These are phyloP conservation scores for Capsella bursapastoris DNA, from an alignment of 345 rosid species.

Conservation along the genomic window DNA sequence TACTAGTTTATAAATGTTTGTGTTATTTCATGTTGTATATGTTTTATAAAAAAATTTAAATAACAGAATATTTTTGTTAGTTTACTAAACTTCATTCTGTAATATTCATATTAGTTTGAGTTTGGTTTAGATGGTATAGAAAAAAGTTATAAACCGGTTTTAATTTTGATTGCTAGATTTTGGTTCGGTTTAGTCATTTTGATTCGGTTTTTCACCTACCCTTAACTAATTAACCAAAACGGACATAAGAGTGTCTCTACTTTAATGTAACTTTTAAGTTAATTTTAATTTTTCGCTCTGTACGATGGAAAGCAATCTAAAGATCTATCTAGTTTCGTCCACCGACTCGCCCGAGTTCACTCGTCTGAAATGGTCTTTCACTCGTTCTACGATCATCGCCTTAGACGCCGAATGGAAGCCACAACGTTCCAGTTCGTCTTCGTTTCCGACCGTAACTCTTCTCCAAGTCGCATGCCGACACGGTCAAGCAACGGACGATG, in stretches of 20 bases:
- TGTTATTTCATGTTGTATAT: no score
- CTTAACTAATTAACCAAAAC: not conserved
- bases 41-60: no score
- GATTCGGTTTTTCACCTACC: not conserved
- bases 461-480: conserved; percentile 82
- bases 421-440: conserved; percentile 44
- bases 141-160: no score
- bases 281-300: no score
- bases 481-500: conserved; percentile 34
- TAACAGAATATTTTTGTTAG: no score
- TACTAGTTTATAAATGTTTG: no score
- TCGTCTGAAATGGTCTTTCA: conserved; percentile 54
- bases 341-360: conserved; percentile 78
- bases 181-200: not conserved
- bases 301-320: conserved; percentile 42
- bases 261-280: not conserved
- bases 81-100: no score
- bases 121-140: no score
- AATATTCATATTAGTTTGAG: no score
- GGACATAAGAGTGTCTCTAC: not conserved
- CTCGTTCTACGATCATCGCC: conserved; percentile 66
- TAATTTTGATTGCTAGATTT: not conserved
- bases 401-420: conserved; percentile 98
- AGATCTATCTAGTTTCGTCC: conserved; percentile 57
- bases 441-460: conserved; percentile 73